phyloP scores from a whole-genome alignment of 805 yeast species.

The Phaffomyces antillensis region DNA sequence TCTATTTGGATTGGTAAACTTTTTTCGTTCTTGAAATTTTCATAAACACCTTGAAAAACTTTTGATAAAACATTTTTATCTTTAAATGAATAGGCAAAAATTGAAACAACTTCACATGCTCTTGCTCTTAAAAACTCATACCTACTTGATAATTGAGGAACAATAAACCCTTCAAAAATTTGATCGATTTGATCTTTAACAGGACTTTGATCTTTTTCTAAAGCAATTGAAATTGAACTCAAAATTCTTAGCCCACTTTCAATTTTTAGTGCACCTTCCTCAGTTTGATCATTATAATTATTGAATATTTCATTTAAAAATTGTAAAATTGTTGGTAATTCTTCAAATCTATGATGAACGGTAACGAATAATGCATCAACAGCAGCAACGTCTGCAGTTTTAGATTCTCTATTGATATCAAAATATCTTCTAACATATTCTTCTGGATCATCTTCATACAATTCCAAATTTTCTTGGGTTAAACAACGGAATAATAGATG shows the following conservation, averaged over 20 bases:
- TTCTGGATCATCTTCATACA: conserved; percentile 79
- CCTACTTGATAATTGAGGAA: conserved; percentile 62
- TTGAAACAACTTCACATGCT: conserved; percentile 54
- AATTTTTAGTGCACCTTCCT: conserved; percentile 49
- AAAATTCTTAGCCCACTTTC: conserved; percentile 80
- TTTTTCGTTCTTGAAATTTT: conserved; percentile 34
- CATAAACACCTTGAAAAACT: conserved; percentile 34
- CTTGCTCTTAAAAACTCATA: conserved; percentile 70
- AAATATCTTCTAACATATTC: conserved; percentile 77
- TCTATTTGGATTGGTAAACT: conserved; percentile 74
- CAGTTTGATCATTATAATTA: conserved; percentile 26
- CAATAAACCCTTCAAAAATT: conserved; percentile 55
- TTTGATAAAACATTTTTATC: conserved; percentile 33
- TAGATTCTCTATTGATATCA: conserved; percentile 54
- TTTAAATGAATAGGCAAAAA: conserved; percentile 26
- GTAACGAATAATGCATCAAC: conserved; percentile 64
- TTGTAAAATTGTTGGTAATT: conserved; percentile 46
- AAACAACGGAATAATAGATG: conserved; percentile 72
- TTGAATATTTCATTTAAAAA: conserved; percentile 47
- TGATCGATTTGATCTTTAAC: conserved; percentile 56
- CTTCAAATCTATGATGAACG: conserved; percentile 45
- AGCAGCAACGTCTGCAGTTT: conserved; percentile 77
- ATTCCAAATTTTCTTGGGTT: conserved; percentile 64
- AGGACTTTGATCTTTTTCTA: conserved; percentile 44
- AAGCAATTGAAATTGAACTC: conserved; percentile 56